A percentile compares a stretch with the other conserved stretches of the same genome.
Conservation (phyloP, 441 rosid species). For the Pelargonium citronellum region DNA sequence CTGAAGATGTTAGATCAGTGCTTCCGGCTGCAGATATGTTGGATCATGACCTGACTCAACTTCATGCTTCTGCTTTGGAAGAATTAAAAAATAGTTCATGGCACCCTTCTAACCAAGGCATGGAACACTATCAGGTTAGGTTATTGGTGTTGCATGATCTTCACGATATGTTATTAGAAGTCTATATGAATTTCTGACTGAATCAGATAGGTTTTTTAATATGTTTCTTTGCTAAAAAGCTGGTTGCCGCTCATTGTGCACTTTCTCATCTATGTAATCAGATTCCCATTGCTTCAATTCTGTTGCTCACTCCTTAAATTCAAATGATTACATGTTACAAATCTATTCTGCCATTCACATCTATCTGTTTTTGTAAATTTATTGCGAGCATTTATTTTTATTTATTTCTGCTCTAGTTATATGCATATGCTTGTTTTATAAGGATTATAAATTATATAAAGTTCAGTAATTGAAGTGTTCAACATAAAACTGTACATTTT, state of each 20-base stretch:
- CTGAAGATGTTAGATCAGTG: conserved; percentile 74
- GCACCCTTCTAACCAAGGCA: conserved; percentile 34
- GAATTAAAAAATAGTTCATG: conserved; percentile 29
- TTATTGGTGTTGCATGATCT: conserved; percentile 9
- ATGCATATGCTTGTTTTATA: neutral
- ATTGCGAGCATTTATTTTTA: neutral
- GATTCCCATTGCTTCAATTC: neutral
- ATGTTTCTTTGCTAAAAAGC: conserved; percentile 2
- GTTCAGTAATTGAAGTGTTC: neutral
- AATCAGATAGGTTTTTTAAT: neutral
- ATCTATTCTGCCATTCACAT: neutral
- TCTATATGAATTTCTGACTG: neutral
- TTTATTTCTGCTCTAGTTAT: neutral
- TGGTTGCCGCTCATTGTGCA: neutral
- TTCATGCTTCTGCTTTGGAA: conserved; percentile 45
- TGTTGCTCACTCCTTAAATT: neutral
- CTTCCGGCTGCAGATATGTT: conserved; percentile 76
- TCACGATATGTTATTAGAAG: neutral
- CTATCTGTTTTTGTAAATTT: neutral
- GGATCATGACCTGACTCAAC: conserved; percentile 57
- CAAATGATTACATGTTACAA: neutral
- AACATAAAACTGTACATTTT: neutral
- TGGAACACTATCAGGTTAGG: conserved; percentile 70
- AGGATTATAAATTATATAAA: neutral
- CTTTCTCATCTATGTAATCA: neutral